Base-by-base conservation (phyloP, 1,139 yeast species). In the Sugiyamaella castrensis region DNA sequence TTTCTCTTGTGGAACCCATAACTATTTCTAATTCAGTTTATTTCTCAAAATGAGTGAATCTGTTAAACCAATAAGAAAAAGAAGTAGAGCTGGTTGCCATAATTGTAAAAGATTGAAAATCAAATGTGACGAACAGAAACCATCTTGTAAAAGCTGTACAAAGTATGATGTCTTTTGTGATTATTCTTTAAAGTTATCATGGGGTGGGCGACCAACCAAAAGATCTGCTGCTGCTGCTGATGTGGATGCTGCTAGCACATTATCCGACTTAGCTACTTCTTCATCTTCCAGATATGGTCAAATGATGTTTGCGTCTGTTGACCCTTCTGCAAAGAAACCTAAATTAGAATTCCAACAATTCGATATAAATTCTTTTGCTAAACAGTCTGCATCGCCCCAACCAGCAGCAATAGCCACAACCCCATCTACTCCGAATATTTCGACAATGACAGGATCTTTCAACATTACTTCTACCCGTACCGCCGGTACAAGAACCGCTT, bases 181-280 rank as follows among this genome's bases (percentile, higher is more conserved):
- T 59, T 86, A 86, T 59, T 71, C 84, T 2, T 60, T 84, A 26
- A 79, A 75, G 55, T 69, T 86, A 37, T 78, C 81, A 0, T 86
- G 95, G 95, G 92, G 91, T 19, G 92, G 92, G 0, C 65, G 91
- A 45, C 88, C 87, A 0, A 80, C 72, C 55, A 77, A 73, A 53
- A 71, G 73, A 43, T 69, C 24, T 12, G 34, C 34, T 31, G 35
- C 28, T 1, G 37, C 39, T 10, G 24, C 37, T 19, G 24, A 19
- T 19, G 5, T 5, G 5, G 24, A 19, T 19, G 24, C 24, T 19
- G 24, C 24, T 19, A 19, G 5, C 24, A 19, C 24, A 19, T 19
- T 19, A 19, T 19, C 24, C 24, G 24, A 19, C 24, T 19, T 19
- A 19, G 24, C 24, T 5, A 19, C 24, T 19, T 19, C 24, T 19